These are phyloP conservation scores for Cornus kousa DNA, from an alignment of 148 eudicot genomes.

Conservation along the genomic window DNA sequence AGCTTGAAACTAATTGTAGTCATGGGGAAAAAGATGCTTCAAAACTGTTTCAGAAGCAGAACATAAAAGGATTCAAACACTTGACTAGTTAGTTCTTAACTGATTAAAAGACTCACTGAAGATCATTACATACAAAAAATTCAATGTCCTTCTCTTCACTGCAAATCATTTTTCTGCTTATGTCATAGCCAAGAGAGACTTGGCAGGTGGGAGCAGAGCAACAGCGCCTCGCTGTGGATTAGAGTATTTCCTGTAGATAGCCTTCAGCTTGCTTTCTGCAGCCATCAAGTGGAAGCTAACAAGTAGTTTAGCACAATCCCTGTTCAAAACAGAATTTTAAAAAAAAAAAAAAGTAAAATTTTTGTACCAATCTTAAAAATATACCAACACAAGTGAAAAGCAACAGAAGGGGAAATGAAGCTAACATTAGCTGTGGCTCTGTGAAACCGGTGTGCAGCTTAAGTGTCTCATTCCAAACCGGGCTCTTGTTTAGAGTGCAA, in stretches of 20 bases:
- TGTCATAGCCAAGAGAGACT: constrained; percentile 26
- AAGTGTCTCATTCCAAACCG: constrained; percentile 77
- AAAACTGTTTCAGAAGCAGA: too few species aligned
- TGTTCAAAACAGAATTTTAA: constrained; percentile 16
- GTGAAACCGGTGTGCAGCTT: constrained; percentile 64
- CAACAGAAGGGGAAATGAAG: background rate
- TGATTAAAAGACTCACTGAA: too few species aligned
- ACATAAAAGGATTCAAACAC: too few species aligned
- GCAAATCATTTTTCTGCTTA: background rate
- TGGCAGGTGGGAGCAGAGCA: constrained; percentile 57
- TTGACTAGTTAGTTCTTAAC: too few species aligned
- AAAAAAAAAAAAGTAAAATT: background rate
- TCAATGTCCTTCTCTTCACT: background rate
- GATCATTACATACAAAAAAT: too few species aligned
- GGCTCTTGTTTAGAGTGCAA: constrained; percentile 53
- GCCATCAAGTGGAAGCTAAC: constrained; percentile 56
- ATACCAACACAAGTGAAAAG: background rate
- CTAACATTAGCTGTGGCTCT: constrained; percentile 62
- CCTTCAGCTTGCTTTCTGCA: constrained; percentile 48
- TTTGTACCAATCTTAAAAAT: constrained; percentile 1
- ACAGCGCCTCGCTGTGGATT: constrained; percentile 50
- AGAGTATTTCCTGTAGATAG: constrained; percentile 62
- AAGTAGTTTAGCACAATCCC: constrained; percentile 71
- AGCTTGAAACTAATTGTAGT: too few species aligned
- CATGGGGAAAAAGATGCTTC: too few species aligned